Evolutionary conservation across 495 filamentous ascomycete species (phyloP).

Genomic region (Neurospora sp.): DNA sequence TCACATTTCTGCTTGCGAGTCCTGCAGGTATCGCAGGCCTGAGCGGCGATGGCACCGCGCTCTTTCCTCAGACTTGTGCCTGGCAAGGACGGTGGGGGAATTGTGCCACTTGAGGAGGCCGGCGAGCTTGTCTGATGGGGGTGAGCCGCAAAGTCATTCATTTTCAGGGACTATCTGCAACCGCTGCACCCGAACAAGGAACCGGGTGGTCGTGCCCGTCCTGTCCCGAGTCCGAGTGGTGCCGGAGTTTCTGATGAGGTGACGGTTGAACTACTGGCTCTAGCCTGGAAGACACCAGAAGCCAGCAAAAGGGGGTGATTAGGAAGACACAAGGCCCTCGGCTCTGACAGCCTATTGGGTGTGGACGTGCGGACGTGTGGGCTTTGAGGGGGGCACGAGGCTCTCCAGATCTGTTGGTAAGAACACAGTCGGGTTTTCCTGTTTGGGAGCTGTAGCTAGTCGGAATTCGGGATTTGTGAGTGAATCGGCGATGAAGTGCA

Average conservation of each 20-base stretch:
- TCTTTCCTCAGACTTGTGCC: conserved; percentile 26
- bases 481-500: neutral
- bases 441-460: neutral
- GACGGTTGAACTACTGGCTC: neutral
- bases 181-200: neutral
- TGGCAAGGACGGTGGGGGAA: neutral
- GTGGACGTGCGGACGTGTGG: neutral
- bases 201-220: neutral
- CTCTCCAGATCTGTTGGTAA: neutral
- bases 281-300: neutral
- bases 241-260: neutral
- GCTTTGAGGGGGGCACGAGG: neutral
- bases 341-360: neutral
- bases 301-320: neutral
- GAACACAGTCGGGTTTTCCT: neutral
- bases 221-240: neutral
- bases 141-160: neutral
- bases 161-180: neutral
- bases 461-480: neutral
- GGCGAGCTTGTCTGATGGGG: neutral
- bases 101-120: neutral
- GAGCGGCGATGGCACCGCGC: conserved; percentile 36
- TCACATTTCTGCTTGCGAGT: conserved; percentile 85
- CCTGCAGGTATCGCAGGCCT: conserved; percentile 76
- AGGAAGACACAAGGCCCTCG: neutral